Evolutionary conservation across 441 rosid genomes (phyloP).

Genomic region (Erodium texanum): DNA sequence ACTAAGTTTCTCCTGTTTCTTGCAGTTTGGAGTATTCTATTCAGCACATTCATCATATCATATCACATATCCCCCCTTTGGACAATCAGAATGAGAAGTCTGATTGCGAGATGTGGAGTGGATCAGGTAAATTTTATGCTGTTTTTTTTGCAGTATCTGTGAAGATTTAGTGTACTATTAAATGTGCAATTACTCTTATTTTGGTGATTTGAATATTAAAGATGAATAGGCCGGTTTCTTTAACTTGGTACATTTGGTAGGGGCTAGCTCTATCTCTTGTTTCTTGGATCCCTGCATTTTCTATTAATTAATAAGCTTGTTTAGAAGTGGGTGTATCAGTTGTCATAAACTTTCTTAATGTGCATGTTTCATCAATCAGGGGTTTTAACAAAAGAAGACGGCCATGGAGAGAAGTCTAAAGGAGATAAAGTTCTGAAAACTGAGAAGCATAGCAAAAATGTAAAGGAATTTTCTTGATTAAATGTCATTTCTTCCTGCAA

Average conservation of each 20-base stretch:
- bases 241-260: too few species aligned
- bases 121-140: conserved; percentile 45
- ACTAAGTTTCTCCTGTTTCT: conserved; percentile 6
- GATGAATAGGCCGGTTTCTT: too few species aligned
- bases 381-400: conserved; percentile 24
- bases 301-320: too few species aligned
- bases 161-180: background rate
- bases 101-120: conserved; percentile 69
- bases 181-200: background rate
- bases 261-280: too few species aligned
- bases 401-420: conserved; percentile 20
- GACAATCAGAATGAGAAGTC: conserved; percentile 37
- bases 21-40: conserved; percentile 48
- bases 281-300: too few species aligned
- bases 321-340: background rate
- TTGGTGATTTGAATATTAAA: too few species aligned
- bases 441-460: conserved; percentile 36
- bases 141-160: background rate
- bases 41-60: conserved; percentile 41
- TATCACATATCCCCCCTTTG: conserved; percentile 52
- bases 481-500: too few species aligned
- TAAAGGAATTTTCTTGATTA: conserved; percentile 24
- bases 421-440: conserved; percentile 33
- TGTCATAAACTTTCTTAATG: background rate
- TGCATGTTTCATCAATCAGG: conserved; percentile 20